Evolutionary conservation across 2,329 filamentous ascomycete species (phyloP).

Genomic region (Aspergillus sp.): DNA sequence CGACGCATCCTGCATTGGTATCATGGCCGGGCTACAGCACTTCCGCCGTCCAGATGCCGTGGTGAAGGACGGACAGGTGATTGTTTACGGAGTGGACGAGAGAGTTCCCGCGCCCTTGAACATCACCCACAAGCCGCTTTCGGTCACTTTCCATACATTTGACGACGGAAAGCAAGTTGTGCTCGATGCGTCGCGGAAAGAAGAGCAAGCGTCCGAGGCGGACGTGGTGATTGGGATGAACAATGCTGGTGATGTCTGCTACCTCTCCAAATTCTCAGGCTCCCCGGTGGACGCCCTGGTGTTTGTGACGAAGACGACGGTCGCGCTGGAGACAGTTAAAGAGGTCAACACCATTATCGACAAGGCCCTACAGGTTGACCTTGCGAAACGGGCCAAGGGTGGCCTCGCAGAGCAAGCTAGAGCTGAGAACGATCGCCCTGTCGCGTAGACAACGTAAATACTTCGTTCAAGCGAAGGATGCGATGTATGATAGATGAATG

Average conservation of each 20-base stretch:
- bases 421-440: constrained; percentile 77
- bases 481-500: constrained; percentile 8
- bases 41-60: constrained; percentile 88
- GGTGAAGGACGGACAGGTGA: constrained; percentile 80
- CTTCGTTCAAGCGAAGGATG: not conserved
- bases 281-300: constrained; percentile 75
- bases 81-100: constrained; percentile 79
- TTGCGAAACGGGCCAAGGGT: constrained; percentile 59
- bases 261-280: constrained; percentile 88
- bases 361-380: constrained; percentile 71
- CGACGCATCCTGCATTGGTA: constrained; percentile 80
- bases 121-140: constrained; percentile 89
- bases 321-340: constrained; percentile 76
- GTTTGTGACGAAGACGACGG: constrained; percentile 72
- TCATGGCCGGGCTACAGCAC: constrained; percentile 84
- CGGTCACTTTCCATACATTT: constrained; percentile 86
- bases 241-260: constrained; percentile 84
- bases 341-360: constrained; percentile 75
- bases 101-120: constrained; percentile 86
- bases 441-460: not conserved
- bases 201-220: constrained; percentile 60
- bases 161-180: constrained; percentile 46
- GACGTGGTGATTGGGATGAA: constrained; percentile 81
- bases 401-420: constrained; percentile 81
- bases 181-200: constrained; percentile 47